phyloP scores from a whole-genome alignment of 768 basidiomycete genomes.

The Amyloporia xantha region DNA sequence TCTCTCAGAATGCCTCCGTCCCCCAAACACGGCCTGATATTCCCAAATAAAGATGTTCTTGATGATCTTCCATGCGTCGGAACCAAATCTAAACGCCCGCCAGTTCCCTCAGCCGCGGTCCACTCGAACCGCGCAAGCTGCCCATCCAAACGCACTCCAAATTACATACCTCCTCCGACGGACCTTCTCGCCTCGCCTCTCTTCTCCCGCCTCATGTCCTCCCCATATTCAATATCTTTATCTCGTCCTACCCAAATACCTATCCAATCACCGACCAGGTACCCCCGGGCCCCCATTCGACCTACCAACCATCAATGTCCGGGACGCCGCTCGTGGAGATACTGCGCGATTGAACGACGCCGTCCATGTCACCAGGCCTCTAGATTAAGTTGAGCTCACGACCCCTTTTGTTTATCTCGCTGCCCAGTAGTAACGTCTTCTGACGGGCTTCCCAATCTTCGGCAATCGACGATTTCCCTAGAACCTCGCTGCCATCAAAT shows the following conservation, averaged over 20 bases:
- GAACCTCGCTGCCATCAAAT: no score
- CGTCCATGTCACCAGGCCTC: background rate
- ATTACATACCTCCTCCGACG: no score
- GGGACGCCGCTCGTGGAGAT: background rate
- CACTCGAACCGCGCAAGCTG: background rate
- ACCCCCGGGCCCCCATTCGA: no score
- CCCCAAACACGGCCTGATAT: background rate
- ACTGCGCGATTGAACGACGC: background rate
- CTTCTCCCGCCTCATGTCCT: no score
- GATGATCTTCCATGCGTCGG: background rate
- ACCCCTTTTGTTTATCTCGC: background rate
- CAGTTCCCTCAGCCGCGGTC: background rate
- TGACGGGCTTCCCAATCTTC: constrained; percentile 1
- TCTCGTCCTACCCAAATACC: no score
- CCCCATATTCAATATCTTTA: no score
- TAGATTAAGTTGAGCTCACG: background rate
- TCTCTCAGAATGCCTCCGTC: background rate
- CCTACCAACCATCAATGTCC: background rate
- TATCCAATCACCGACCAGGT: background rate
- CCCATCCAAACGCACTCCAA: no score
- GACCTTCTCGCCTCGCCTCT: no score
- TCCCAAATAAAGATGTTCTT: background rate
- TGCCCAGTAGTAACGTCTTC: background rate
- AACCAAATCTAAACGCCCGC: constrained; percentile 3
- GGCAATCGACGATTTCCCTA: constrained; percentile 9